Evolutionary conservation across 129 eudicot species (phyloP), one percentile per base, ranked within the genome.

Genomic region (Lactuca sativa): DNA sequence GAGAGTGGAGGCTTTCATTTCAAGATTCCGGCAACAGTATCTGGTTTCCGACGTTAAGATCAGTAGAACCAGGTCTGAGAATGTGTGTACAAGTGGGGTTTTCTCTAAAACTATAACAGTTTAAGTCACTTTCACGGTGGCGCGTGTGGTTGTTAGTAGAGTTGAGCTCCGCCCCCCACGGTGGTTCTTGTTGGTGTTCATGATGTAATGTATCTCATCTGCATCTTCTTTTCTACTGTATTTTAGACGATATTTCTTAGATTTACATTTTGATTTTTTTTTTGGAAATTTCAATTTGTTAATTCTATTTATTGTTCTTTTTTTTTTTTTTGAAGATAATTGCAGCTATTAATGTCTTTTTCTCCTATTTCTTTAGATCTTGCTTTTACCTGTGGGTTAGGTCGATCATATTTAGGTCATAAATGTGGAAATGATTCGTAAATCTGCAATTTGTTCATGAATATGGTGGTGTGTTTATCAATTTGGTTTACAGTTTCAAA

Each of bases 1-100:
- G 77, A 91, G 72, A 65, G 96, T 72, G 25, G 97, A 91, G 76
- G 96, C 92, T 13, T 91, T 91, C 65, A 91, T 91, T 77, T 84
- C 93, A 0, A 91, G 83, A 85, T 91, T 91, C 70, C 81, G 96
- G 77, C 90, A 86, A 73, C 86, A 85, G 31, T 74, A 89, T 80
- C 82, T 90, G 83, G 85, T 87, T 34, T 85, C 85, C 12, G 95
- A 87, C 70, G 83, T 85, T 15, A 87, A 69, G 64, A 43, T 77
- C 67, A 59, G 76, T 54, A 69, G 74, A 43, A 66, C 68, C 54
- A 67, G 81, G n/a, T 77, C 71, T 6, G 81, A 62, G 40, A 62
- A 62, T 69, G 81, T 77, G 66, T 77, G 49, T 70, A 66, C 30
- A 57, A 59, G 55, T 54, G 80, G 33, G 21, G 64, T 72, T 71